Evolutionary conservation across 2,329 filamentous ascomycete species (phyloP).

Genomic region (Ophiostoma fasciatum): DNA sequence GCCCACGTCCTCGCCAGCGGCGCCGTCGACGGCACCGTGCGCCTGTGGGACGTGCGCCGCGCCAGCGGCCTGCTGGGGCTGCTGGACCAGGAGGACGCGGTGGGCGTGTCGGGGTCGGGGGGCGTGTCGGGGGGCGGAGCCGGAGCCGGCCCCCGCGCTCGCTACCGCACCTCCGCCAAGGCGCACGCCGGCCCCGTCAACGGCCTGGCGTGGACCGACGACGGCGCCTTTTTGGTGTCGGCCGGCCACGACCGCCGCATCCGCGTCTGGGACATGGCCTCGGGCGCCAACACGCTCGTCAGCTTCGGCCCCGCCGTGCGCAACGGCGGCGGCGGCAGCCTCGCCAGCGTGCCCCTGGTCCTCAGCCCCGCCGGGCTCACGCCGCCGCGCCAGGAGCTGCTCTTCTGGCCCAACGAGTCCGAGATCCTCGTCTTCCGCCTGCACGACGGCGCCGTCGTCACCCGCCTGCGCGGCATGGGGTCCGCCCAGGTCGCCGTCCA

Average conservation of each 20-base stretch:
- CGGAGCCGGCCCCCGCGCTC: conserved; percentile 16
- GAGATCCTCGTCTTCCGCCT: conserved; percentile 72
- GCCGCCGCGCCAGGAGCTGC: conserved; percentile 41
- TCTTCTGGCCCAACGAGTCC: conserved; percentile 70
- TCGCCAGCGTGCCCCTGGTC: conserved; percentile 46
- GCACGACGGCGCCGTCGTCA: conserved; percentile 59
- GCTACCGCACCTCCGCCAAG: conserved; percentile 32
- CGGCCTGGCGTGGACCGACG: conserved; percentile 69
- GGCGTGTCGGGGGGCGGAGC: too few relatives aligned
- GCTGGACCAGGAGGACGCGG: conserved; percentile 70
- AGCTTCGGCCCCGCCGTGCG: conserved; percentile 74
- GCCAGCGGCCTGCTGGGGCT: conserved; percentile 62
- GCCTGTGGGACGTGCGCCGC: conserved; percentile 77
- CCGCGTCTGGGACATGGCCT: conserved; percentile 71
- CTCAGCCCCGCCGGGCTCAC: conserved; percentile 46
- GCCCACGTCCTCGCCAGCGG: conserved; percentile 73
- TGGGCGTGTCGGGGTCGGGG: conserved; percentile 49
- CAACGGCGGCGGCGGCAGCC: conserved; percentile 51
- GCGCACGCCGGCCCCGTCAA: conserved; percentile 78
- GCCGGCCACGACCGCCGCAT: conserved; percentile 73
- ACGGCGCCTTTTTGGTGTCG: conserved; percentile 62
- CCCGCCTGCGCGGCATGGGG: conserved; percentile 52
- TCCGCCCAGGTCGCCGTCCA: conserved; percentile 32
- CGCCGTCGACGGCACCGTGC: conserved; percentile 68
- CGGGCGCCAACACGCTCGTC: conserved; percentile 72